A percentile compares a stretch with the other conserved stretches of the same genome.
Evolutionary conservation across 2,329 filamentous ascomycete genomes (phyloP).

Genomic region (Dothidotthia symphoricarpi): DNA sequence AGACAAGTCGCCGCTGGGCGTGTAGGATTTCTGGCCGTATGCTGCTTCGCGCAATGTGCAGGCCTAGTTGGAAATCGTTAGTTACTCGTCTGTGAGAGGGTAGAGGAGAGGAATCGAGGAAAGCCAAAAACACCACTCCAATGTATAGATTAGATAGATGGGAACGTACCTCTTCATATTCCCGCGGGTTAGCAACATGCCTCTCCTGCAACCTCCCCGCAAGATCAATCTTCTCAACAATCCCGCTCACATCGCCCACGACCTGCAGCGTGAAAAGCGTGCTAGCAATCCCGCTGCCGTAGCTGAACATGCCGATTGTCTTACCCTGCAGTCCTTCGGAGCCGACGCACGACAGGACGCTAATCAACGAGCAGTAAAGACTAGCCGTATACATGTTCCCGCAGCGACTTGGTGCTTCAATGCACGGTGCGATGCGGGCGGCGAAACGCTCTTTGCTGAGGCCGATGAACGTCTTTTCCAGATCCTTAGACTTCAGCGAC

Average conservation of each 20-base stretch:
- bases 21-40: too few species aligned
- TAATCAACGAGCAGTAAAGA: slow-evolving; percentile 52
- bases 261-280: slow-evolving; percentile 53
- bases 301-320: slow-evolving; percentile 54
- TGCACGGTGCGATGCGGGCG: slow-evolving; percentile 50
- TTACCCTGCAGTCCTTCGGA: slow-evolving; percentile 50
- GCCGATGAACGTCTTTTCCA: slow-evolving; percentile 54
- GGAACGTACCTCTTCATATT: slow-evolving; percentile 48
- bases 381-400: slow-evolving; percentile 58
- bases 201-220: slow-evolving; percentile 47
- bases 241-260: slow-evolving; percentile 47
- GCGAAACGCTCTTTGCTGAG: slow-evolving; percentile 54
- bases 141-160: too few species aligned
- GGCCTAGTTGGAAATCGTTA: too few species aligned
- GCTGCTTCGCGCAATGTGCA: too few species aligned
- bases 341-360: slow-evolving; percentile 48
- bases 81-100: too few species aligned
- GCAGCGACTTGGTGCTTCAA: slow-evolving; percentile 53
- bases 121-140: too few species aligned
- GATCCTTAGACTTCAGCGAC: slow-evolving; percentile 49
- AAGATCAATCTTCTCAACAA: slow-evolving; percentile 50
- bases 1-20: too few species aligned
- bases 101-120: too few species aligned
- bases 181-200: slow-evolving; percentile 48
- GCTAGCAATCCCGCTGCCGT: slow-evolving; percentile 52